phyloP scores from a whole-genome alignment of 2,329 filamentous ascomycete species.

The Niveomyces coronatus region DNA sequence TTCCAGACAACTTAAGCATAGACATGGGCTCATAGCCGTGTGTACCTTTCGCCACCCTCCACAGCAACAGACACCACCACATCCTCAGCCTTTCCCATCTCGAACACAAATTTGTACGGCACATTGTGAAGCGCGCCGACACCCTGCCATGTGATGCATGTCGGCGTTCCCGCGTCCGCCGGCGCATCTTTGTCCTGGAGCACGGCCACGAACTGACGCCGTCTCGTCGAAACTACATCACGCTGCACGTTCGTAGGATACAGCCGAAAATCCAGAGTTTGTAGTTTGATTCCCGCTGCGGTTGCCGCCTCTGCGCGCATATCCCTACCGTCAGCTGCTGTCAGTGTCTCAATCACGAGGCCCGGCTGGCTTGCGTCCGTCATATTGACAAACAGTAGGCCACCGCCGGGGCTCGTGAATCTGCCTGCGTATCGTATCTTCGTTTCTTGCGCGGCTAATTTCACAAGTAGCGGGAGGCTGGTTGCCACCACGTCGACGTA shows the following conservation, averaged over 20 bases:
- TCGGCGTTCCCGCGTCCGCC: conserved; percentile 22
- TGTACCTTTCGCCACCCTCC: not conserved
- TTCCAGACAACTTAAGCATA: no score
- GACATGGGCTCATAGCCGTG: not conserved
- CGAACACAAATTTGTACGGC: conserved; percentile 1
- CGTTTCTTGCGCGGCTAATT: conserved; percentile 12
- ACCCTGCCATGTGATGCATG: conserved; percentile 21
- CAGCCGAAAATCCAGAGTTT: conserved; percentile 18
- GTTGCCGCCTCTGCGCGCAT: conserved; percentile 13
- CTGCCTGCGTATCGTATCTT: conserved; percentile 12
- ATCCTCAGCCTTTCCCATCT: not conserved
- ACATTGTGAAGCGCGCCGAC: not conserved
- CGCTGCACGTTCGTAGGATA: conserved; percentile 22
- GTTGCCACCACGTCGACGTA: conserved; percentile 23
- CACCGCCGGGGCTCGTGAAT: conserved; percentile 4
- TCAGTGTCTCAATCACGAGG: conserved; percentile 15
- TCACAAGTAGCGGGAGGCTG: conserved; percentile 11
- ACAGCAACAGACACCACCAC: not conserved
- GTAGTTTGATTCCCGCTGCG: conserved; percentile 13
- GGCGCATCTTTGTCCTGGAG: conserved; percentile 21
- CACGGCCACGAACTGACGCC: conserved; percentile 20
- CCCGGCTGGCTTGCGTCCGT: conserved; percentile 18
- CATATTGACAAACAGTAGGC: not conserved
- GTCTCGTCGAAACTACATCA: not conserved
- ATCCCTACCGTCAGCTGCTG: conserved; percentile 10